A percentile compares a stretch with the other conserved stretches of the same genome.
Conservation (phyloP, 2,329 filamentous ascomycete genomes). For the Fusarium mexicanum region DNA sequence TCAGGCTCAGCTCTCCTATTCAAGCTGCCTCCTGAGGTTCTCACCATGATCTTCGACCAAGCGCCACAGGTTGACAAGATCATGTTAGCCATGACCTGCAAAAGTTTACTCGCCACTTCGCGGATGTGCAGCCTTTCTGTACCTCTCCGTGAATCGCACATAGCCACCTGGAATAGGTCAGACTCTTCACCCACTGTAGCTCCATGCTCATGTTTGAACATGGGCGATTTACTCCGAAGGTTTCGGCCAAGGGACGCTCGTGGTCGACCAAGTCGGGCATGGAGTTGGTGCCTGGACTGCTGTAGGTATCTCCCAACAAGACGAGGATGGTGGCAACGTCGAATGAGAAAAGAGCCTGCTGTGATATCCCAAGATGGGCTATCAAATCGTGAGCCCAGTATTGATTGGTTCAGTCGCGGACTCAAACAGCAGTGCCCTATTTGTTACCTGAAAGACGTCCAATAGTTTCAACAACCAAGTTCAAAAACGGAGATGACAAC, state of each 20-base stretch:
- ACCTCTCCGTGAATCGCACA: conserved; percentile 23
- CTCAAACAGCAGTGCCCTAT: conserved; percentile 37
- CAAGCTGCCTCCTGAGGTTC: conserved; percentile 41
- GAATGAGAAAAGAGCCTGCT: neutral
- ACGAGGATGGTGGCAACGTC: conserved; percentile 32
- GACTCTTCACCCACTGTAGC: neutral
- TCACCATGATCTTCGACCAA: conserved; percentile 37
- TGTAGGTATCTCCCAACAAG: conserved; percentile 34
- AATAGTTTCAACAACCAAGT: neutral
- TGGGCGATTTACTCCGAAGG: conserved; percentile 27
- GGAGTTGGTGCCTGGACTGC: conserved; percentile 39
- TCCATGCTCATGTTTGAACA: conserved; percentile 20
- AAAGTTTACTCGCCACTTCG: conserved; percentile 33
- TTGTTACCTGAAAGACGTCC: conserved; percentile 3
- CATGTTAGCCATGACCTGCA: conserved; percentile 36
- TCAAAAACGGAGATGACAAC: neutral
- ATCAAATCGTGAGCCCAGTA: neutral
- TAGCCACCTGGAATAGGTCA: conserved; percentile 3
- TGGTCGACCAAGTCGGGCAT: conserved; percentile 19
- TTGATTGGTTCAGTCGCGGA: conserved; percentile 26
- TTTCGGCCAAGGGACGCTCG: conserved; percentile 24
- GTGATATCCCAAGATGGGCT: neutral
- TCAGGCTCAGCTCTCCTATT: conserved; percentile 16
- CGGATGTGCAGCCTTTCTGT: conserved; percentile 21
- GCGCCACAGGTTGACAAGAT: conserved; percentile 20